These are phyloP conservation scores for Beta macrorhiza DNA, from an alignment of 179 eudicot genomes.

Conservation along the genomic window DNA sequence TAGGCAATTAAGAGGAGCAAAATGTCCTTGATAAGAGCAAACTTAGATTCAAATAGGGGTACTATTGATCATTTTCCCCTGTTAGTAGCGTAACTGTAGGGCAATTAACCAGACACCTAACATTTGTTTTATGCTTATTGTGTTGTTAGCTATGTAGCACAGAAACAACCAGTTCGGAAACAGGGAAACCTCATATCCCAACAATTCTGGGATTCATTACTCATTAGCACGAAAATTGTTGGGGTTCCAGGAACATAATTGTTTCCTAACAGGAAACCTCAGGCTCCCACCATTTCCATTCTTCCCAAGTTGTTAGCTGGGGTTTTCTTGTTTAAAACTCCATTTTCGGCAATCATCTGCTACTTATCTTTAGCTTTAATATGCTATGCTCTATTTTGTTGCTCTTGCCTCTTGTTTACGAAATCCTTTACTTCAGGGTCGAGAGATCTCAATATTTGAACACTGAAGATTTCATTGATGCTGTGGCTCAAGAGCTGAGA, in stretches of 20 bases:
- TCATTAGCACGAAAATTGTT: too few species aligned
- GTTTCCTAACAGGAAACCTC: too few species aligned
- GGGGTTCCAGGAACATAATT: too few species aligned
- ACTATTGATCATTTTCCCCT: not conserved
- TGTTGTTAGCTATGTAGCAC: too few species aligned
- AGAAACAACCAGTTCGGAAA: too few species aligned
- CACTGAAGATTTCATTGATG: slow-evolving; percentile 66
- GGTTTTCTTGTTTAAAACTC: slow-evolving; percentile 1
- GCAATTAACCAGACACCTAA: not conserved
- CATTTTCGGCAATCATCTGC: not conserved
- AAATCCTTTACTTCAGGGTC: slow-evolving; percentile 32
- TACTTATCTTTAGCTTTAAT: not conserved
- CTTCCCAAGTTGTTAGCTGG: too few species aligned
- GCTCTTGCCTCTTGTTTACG: not conserved
- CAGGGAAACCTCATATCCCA: too few species aligned
- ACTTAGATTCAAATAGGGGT: not conserved
- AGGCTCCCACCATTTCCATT: too few species aligned
- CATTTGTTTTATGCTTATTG: not conserved
- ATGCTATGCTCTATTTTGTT: not conserved
- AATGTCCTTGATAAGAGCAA: too few species aligned
- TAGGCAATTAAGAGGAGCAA: not conserved
- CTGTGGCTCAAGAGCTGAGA: slow-evolving; percentile 56
- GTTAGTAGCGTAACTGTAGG: not conserved
- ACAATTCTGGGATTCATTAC: too few species aligned
- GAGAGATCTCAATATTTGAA: slow-evolving; percentile 45